phyloP scores from a whole-genome alignment of 2,329 filamentous ascomycete species.

The Fusarium foetens region DNA sequence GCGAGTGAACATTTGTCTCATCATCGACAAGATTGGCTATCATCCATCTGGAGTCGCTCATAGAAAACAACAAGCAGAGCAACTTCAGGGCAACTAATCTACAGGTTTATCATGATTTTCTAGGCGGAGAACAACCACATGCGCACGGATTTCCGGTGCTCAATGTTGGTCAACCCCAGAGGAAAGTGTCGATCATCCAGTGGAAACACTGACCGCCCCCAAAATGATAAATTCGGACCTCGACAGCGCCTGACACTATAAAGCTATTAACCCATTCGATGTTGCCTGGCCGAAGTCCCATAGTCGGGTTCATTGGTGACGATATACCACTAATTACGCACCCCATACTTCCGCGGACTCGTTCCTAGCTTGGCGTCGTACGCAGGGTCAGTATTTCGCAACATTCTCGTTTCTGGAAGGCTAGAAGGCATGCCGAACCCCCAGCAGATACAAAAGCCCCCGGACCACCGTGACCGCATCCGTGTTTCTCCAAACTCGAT shows the following conservation, averaged over 20 bases:
- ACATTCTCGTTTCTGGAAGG: constrained; percentile 27
- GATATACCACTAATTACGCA: constrained; percentile 28
- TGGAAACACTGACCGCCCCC: constrained; percentile 3
- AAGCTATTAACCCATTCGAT: not conserved
- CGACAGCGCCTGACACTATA: not conserved
- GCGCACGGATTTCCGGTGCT: not conserved
- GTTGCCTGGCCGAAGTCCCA: not conserved
- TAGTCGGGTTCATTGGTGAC: constrained; percentile 12
- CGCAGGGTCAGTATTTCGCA: constrained; percentile 4
- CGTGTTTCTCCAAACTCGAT: not conserved
- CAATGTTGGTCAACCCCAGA: not conserved
- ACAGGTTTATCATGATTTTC: not conserved
- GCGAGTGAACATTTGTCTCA: not conserved
- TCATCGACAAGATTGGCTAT: not conserved
- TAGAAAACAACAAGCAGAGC: not conserved
- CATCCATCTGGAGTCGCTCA: not conserved
- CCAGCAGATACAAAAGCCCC: not conserved
- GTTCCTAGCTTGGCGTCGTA: constrained; percentile 31
- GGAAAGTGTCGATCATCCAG: not conserved
- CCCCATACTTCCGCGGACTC: constrained; percentile 33
- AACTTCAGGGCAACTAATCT: not conserved
- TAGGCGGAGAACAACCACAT: not conserved
- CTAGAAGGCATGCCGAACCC: constrained; percentile 19
- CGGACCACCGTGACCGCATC: not conserved
- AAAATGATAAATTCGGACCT: not conserved